A percentile compares a stretch with the other conserved stretches of the same genome.
phyloP scores from a whole-genome alignment of 1,284 basidiomycete genomes.

The Ustilago loliicola region DNA sequence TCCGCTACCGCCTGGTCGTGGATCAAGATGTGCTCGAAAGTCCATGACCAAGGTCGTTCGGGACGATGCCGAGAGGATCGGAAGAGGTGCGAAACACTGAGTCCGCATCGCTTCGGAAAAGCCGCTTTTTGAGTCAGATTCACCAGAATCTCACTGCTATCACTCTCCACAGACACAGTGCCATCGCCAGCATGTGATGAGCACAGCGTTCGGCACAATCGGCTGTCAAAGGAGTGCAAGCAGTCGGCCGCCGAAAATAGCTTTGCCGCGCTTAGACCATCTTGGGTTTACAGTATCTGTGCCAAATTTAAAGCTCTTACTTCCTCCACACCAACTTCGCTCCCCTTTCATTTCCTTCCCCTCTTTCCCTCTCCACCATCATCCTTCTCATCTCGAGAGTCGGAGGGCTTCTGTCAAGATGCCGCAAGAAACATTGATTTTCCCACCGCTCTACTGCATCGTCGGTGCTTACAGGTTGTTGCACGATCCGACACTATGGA shows the following conservation, averaged over 20 bases:
- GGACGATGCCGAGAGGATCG: no score
- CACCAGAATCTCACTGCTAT: no score
- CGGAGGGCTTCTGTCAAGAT: conserved; percentile 22
- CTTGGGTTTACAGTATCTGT: no score
- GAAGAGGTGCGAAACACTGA: no score
- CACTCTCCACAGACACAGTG: no score
- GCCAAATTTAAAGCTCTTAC: not conserved
- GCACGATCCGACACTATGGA: conserved; percentile 62
- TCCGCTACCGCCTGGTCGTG: no score
- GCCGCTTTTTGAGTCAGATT: no score
- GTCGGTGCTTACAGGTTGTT: conserved; percentile 66
- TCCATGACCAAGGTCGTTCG: no score
- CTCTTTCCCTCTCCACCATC: not conserved
- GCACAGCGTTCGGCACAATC: no score
- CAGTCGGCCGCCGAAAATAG: not conserved
- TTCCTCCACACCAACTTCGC: not conserved
- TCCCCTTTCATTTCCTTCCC: not conserved
- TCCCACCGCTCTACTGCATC: conserved; percentile 64
- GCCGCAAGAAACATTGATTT: conserved; percentile 68
- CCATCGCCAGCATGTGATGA: no score
- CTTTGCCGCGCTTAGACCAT: not conserved
- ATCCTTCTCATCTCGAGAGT: not conserved
- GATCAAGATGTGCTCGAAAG: no score
- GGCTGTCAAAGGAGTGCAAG: not conserved
- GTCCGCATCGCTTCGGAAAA: no score